Evolutionary conservation across 2,329 filamentous ascomycete species (phyloP).

Genomic region (Macrophomina tecta): DNA sequence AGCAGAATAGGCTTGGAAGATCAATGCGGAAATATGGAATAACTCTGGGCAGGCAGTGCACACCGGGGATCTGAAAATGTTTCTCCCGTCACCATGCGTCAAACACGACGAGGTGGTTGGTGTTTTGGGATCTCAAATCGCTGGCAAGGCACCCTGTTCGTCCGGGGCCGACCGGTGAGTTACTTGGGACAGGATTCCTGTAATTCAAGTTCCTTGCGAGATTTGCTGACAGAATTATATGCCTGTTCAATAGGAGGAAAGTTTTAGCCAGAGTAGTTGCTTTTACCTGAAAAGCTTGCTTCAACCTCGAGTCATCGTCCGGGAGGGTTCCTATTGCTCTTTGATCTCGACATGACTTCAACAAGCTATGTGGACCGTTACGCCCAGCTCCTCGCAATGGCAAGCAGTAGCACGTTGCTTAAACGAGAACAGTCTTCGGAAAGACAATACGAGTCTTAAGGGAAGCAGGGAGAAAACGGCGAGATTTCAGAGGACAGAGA

Average conservation of each 20-base stretch:
- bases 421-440: no score
- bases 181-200: constrained; percentile 3
- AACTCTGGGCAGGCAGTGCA: neutral
- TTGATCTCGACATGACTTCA: neutral
- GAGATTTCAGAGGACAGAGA: neutral
- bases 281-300: neutral
- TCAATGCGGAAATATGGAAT: constrained; percentile 2
- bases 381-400: no score
- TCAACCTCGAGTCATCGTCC: neutral
- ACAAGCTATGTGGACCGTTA: no score
- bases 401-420: neutral
- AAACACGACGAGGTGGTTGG: neutral
- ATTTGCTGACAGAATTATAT: neutral
- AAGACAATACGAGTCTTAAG: no score
- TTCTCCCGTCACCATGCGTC: constrained; percentile 3
- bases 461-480: no score
- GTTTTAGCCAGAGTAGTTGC: neutral
- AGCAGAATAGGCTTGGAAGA: neutral
- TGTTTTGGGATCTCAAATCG: constrained; percentile 2
- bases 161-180: neutral
- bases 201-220: neutral
- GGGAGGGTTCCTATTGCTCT: neutral
- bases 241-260: neutral
- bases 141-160: neutral
- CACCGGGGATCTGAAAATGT: neutral